Percentiles rank a stretch among this genome's conserved stretches.
These are phyloP conservation scores for Coccinonectria pachysandricola DNA, from an alignment of 2,329 filamentous ascomycete species.

Conservation along the genomic window DNA sequence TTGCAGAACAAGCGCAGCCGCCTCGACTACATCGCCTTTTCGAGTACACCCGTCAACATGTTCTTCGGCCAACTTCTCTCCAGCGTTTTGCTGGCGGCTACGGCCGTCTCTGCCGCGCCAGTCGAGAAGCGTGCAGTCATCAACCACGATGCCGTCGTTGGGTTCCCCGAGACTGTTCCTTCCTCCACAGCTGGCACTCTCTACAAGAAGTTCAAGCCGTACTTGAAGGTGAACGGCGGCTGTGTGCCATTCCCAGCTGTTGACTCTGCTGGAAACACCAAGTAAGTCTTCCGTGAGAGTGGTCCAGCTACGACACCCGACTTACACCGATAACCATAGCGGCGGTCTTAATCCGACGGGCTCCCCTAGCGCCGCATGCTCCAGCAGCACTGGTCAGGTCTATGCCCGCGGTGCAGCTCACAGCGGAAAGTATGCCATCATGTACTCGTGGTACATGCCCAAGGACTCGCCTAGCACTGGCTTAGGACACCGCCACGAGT, in stretches of 20 bases:
- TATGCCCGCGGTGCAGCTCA: conserved; percentile 26
- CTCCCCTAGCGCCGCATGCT: conserved; percentile 22
- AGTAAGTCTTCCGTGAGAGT: too few relatives aligned
- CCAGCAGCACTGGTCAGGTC: conserved; percentile 26
- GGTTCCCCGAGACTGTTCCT: conserved; percentile 22
- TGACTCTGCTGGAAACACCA: conserved; percentile 44
- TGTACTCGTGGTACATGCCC: conserved; percentile 38
- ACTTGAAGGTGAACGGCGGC: conserved; percentile 40
- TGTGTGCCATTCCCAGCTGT: conserved; percentile 56
- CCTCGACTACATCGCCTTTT: too few relatives aligned
- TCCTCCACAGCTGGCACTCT: conserved; percentile 16
- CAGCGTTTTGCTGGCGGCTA: conserved; percentile 1
- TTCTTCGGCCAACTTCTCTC: too few relatives aligned
- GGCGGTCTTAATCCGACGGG: conserved; percentile 26
- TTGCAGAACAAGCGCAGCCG: too few relatives aligned
- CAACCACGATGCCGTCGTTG: conserved; percentile 20
- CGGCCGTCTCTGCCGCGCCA: conserved; percentile 1
- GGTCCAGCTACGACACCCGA: too few relatives aligned
- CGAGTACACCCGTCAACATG: too few relatives aligned
- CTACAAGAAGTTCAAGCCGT: conserved; percentile 27
- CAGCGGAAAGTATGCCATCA: conserved; percentile 26
- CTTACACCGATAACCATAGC: conserved; percentile 7
- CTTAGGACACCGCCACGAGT: conserved; percentile 21
- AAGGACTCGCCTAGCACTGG: conserved; percentile 27
- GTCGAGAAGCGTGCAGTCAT: conserved; percentile 11